phyloP scores from a whole-genome alignment of 2,329 filamentous ascomycete species.

The Pochonia chlamydosporia region DNA sequence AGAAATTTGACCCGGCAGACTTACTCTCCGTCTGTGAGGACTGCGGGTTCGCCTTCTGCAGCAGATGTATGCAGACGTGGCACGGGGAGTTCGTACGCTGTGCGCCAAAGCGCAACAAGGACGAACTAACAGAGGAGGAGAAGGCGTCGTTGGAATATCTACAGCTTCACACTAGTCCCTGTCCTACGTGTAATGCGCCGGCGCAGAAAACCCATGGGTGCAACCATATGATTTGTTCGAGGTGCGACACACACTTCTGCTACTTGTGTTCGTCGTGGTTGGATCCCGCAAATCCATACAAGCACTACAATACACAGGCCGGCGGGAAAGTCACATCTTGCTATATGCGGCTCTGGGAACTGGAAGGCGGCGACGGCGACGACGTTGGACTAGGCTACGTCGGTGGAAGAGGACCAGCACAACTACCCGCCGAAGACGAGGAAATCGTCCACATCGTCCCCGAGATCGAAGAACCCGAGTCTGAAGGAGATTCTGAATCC shows the following conservation, averaged over 20 bases:
- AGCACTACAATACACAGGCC: constrained; percentile 72
- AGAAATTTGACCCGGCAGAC: constrained; percentile 46
- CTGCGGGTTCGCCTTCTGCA: constrained; percentile 85
- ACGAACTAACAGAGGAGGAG: constrained; percentile 76
- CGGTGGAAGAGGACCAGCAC: constrained; percentile 25
- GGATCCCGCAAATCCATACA: constrained; percentile 72
- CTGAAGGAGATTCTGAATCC: constrained; percentile 12
- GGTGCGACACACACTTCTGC: constrained; percentile 89
- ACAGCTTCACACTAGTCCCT: constrained; percentile 73
- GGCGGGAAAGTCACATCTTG: constrained; percentile 54
- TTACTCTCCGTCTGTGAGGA: constrained; percentile 81
- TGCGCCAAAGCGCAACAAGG: constrained; percentile 57
- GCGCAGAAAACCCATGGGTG: constrained; percentile 90
- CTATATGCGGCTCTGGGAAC: constrained; percentile 83
- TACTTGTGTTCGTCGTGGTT: constrained; percentile 92
- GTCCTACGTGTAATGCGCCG: constrained; percentile 79
- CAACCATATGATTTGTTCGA: constrained; percentile 93
- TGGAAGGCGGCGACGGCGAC: constrained; percentile 71
- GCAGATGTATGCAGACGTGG: constrained; percentile 68
- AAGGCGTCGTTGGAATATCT: constrained; percentile 83
- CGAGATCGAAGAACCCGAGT: constrained; percentile 14
- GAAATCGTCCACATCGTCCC: background rate
- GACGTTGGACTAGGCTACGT: constrained; percentile 41
- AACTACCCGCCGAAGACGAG: constrained; percentile 5
- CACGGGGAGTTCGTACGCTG: constrained; percentile 79